Evolutionary conservation across 1,139 yeast genomes (phyloP).

Genomic region (Yamadazyma sp.): DNA sequence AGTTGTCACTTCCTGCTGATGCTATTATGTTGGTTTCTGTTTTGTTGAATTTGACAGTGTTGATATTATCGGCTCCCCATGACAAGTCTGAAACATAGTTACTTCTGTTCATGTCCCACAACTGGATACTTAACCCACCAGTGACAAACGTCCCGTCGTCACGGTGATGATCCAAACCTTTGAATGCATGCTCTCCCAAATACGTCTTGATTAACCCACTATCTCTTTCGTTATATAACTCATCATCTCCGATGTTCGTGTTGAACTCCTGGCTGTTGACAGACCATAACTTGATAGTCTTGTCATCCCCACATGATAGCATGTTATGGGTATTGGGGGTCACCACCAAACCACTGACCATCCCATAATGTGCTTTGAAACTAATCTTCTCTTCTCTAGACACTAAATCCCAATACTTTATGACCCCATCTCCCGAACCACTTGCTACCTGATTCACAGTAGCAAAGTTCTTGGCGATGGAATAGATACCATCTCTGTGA

Average conservation of each 20-base stretch:
- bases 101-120: constrained; percentile 86
- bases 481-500: constrained; percentile 93
- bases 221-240: constrained; percentile 29
- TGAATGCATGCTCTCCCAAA: constrained; percentile 81
- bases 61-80: constrained; percentile 96
- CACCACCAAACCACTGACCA: constrained; percentile 83
- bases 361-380: constrained; percentile 87
- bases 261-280: constrained; percentile 46
- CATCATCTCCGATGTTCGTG: constrained; percentile 31
- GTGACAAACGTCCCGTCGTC: constrained; percentile 77
- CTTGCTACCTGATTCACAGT: constrained; percentile 77
- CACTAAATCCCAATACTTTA: constrained; percentile 88
- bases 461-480: constrained; percentile 76
- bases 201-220: constrained; percentile 70
- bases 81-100: constrained; percentile 75
- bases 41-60: constrained; percentile 79
- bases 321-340: constrained; percentile 63
- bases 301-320: constrained; percentile 89
- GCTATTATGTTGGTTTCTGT: constrained; percentile 90
- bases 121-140: constrained; percentile 84
- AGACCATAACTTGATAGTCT: constrained; percentile 84
- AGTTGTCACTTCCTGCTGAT: constrained; percentile 89
- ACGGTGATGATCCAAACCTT: constrained; percentile 83
- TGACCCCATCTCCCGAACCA: constrained; percentile 93
- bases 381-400: constrained; percentile 72